Evolutionary conservation across 169 alveolate species (phyloP).

Genomic region (Plasmodium adleri): DNA sequence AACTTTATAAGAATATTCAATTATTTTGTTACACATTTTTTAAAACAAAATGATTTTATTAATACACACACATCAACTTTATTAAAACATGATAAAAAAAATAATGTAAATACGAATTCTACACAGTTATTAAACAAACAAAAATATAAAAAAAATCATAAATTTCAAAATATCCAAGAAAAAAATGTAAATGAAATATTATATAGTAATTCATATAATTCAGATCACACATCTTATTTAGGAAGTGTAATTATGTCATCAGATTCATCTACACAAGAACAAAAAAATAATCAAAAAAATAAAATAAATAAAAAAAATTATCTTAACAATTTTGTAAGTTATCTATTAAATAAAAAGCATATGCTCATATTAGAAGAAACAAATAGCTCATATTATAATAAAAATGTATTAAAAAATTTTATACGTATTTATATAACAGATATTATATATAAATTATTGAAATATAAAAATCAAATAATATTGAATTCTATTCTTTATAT

Average conservation of each 20-base stretch:
- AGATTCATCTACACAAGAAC: slow-evolving; percentile 9
- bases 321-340: slow-evolving; percentile 4
- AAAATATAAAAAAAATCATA: not conserved
- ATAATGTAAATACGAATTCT: not conserved
- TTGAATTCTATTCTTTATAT: slow-evolving; percentile 30
- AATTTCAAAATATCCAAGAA: not conserved
- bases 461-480: slow-evolving; percentile 4
- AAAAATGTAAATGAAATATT: not conserved
- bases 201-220: not conserved
- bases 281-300: too few species aligned
- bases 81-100: too few species aligned
- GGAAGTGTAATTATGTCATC: slow-evolving; percentile 25
- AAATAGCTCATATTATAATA: not conserved
- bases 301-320: not conserved
- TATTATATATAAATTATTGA: slow-evolving; percentile 14
- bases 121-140: not conserved
- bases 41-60: not conserved
- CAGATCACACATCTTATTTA: not conserved
- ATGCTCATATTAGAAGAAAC: not conserved
- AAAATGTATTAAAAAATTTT: slow-evolving; percentile 1
- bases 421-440: slow-evolving; percentile 16
- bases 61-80: too few species aligned
- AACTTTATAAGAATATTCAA: slow-evolving; percentile 24
- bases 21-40: slow-evolving; percentile 7
- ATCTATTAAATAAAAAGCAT: not conserved